Evolutionary conservation across 768 basidiomycete genomes (phyloP).

Genomic region (Pseudohyphozyma bogoriensis): DNA sequence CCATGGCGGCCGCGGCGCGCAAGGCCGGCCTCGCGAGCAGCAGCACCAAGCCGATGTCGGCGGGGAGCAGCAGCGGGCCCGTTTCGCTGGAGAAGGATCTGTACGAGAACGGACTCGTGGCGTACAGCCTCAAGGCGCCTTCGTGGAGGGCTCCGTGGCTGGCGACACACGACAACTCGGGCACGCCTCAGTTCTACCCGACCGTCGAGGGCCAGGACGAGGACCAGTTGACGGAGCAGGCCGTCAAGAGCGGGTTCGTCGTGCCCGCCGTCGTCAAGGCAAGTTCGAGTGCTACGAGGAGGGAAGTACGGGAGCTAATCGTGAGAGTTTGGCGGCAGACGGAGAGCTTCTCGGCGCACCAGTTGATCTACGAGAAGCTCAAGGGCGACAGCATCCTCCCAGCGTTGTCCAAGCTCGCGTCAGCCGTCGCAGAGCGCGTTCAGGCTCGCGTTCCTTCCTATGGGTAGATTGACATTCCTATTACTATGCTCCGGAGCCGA

Average conservation of each 20-base stretch:
- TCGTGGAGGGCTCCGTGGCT: conserved; percentile 24
- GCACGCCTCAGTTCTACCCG: conserved; percentile 32
- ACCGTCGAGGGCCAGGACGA: conserved; percentile 33
- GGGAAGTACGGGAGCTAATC: neutral
- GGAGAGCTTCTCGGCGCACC: conserved; percentile 34
- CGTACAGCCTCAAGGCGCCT: conserved; percentile 22
- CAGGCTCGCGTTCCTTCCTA: conserved; percentile 10
- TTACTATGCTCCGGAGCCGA: no score
- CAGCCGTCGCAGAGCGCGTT: conserved; percentile 19
- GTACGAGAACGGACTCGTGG: conserved; percentile 12
- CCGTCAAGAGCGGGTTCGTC: conserved; percentile 30
- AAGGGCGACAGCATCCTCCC: conserved; percentile 21
- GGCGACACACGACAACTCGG: neutral
- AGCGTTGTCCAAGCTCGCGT: conserved; percentile 21
- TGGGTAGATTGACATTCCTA: conserved; percentile 24
- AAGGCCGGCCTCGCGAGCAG: no score
- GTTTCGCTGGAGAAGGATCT: conserved; percentile 17
- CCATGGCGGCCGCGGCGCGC: no score
- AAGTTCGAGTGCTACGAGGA: neutral
- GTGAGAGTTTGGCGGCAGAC: conserved; percentile 17
- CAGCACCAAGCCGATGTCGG: no score
- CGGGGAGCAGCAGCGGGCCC: no score
- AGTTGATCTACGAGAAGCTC: conserved; percentile 30
- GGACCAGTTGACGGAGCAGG: conserved; percentile 28
- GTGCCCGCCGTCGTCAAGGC: neutral